Evolutionary conservation across 73 alveolate species (phyloP).

Genomic region (Symbiodinium pilosum): DNA sequence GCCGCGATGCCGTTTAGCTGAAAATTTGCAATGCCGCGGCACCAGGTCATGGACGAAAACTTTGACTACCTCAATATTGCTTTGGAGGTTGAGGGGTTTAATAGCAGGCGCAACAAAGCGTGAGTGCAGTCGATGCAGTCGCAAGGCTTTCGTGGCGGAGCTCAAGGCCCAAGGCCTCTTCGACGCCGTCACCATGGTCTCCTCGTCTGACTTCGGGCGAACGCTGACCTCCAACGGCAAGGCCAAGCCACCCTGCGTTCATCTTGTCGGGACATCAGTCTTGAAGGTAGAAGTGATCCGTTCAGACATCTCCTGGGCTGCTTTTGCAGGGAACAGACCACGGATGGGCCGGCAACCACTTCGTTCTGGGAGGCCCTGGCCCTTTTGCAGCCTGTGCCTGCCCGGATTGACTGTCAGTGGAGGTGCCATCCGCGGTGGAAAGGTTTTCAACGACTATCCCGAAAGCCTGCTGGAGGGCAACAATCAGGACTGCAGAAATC

Average conservation of each 20-base stretch:
- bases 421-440: constrained; percentile 50
- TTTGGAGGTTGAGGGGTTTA: background rate
- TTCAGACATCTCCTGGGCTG: background rate
- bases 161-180: constrained; percentile 73
- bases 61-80: background rate
- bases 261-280: too few species aligned
- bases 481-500: background rate
- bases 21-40: background rate
- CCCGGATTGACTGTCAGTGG: too few species aligned
- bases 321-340: constrained; percentile 68
- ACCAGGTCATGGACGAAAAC: background rate
- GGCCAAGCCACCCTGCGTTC: background rate
- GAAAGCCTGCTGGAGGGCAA: constrained; percentile 43
- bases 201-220: constrained; percentile 72
- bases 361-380: constrained; percentile 52
- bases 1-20: background rate
- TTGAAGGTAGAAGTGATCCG: too few species aligned
- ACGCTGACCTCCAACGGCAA: constrained; percentile 89
- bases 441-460: constrained; percentile 64
- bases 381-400: too few species aligned
- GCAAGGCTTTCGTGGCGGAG: constrained; percentile 54
- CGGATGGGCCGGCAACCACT: constrained; percentile 81
- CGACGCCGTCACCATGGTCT: constrained; percentile 48
- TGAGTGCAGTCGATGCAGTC: too few species aligned
- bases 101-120: background rate